Evolutionary conservation across 495 filamentous ascomycete genomes (phyloP), one percentile per base, ranked within the genome.

Genomic region (Daldinia childiae): DNA sequence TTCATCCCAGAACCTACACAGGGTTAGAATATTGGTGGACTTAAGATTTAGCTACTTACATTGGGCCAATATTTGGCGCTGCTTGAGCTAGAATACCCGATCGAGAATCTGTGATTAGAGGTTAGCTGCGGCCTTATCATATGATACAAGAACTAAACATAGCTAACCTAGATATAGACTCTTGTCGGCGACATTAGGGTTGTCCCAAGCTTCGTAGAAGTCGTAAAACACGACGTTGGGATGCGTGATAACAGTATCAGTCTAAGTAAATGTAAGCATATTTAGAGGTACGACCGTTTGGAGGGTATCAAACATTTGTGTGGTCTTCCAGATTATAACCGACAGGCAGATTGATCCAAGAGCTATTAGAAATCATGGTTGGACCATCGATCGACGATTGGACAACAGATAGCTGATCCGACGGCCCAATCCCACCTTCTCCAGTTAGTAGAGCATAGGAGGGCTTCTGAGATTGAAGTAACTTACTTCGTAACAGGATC

Each of bases 301-400:
- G 1, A 15, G 15, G 32, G 54, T 12, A 38, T 41, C 74, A 41
- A 24, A 77, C 76, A 77, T 91, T 90, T 58, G 86, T 82, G 77
- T 93, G 90, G 73, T 93, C 91, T 68, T 88, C 86, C 34, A 92
- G 75, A 68, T 91, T 91, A 72, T 90, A 84, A 38, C 91, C 91
- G 24, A 93, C 90, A 21, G 91, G 91, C 11, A 91, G 83, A 67
- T 88, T 80, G 71, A 93, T 90, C 90, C 90, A 92, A 32, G 87
- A 73, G 2, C 67, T 65, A 48, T 76, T 79, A 55, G 71, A 74
- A 58, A 87, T 83, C 83, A 89, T 83, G 11, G 78, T 81, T 5
- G 85, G 77, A 11, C 87, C 85, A 58, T 86, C 82, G 1, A 81
- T 78, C 3, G 83, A 84, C 50, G 76, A 77, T 66, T 85, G 79